Conservation (phyloP, 208 protist species). For the Leptomonas pyrrhocoris region DNA sequence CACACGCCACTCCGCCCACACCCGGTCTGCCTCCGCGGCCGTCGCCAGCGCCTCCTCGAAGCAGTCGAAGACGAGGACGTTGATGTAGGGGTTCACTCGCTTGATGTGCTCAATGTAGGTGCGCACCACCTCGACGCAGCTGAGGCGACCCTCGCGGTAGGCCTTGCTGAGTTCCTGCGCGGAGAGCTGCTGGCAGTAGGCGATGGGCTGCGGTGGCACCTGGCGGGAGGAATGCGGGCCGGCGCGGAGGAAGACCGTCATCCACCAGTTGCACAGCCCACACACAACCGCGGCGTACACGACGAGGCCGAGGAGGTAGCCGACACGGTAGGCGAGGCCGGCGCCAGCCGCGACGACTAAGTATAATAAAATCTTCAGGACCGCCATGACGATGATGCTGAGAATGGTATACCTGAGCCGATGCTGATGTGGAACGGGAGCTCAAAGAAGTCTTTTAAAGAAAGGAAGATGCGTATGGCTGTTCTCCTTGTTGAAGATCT, state of each 20-base stretch:
- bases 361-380: slow-evolving; percentile 12
- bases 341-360: slow-evolving; percentile 27
- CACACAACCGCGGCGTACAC: slow-evolving; percentile 42
- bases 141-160: slow-evolving; percentile 60
- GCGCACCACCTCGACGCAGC: slow-evolving; percentile 63
- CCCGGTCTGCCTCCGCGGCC: slow-evolving; percentile 58
- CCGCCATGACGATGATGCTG: slow-evolving; percentile 4
- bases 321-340: slow-evolving; percentile 23
- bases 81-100: slow-evolving; percentile 80
- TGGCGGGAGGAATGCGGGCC: slow-evolving; percentile 71
- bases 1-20: slow-evolving; percentile 66
- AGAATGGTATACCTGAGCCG: background rate
- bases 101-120: slow-evolving; percentile 87
- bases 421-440: background rate
- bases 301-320: slow-evolving; percentile 39
- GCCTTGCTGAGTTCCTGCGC: slow-evolving; percentile 68
- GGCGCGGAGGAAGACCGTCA: slow-evolving; percentile 47
- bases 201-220: slow-evolving; percentile 67
- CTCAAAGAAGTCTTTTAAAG: background rate
- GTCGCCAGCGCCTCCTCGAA: slow-evolving; percentile 77
- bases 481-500: too few relatives aligned
- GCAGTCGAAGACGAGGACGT: slow-evolving; percentile 81
- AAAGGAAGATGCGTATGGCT: slow-evolving; percentile 19
- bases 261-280: slow-evolving; percentile 49
- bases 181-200: slow-evolving; percentile 79